These are phyloP conservation scores for Venturia oleaginea DNA, from an alignment of 2,329 filamentous ascomycete genomes.

Conservation along the genomic window DNA sequence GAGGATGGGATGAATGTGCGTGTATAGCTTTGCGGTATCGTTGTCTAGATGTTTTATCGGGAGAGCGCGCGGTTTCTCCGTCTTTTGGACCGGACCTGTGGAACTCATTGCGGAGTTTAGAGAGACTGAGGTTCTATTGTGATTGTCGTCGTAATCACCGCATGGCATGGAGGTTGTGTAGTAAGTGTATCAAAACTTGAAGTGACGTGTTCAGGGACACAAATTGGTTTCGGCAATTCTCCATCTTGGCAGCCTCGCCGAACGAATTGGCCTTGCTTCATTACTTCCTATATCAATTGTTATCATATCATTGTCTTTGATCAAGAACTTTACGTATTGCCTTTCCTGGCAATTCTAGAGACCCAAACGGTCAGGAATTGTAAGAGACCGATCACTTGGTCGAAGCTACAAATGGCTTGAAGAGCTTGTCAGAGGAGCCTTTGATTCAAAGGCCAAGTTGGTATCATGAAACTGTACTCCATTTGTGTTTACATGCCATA, in stretches of 20 bases:
- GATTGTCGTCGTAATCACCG: background rate
- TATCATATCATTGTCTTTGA: too few species aligned
- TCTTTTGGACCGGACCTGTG: background rate
- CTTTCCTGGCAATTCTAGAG: too few species aligned
- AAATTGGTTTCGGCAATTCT: background rate
- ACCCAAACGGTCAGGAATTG: too few species aligned
- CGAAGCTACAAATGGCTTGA: too few species aligned
- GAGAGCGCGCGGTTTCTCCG: background rate
- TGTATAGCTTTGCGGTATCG: slow-evolving; percentile 44
- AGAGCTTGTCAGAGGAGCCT: too few species aligned
- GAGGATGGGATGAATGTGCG: slow-evolving; percentile 58
- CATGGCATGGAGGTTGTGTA: background rate
- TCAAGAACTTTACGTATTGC: too few species aligned
- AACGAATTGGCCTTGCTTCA: too few species aligned
- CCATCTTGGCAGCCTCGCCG: background rate
- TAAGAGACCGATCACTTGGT: too few species aligned
- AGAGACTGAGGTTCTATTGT: background rate
- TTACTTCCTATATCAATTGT: too few species aligned
- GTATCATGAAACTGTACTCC: background rate
- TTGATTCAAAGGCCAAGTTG: background rate
- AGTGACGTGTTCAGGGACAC: background rate
- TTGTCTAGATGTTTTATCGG: slow-evolving; percentile 41
- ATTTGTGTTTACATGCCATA: background rate
- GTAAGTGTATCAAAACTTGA: background rate
- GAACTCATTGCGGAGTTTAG: background rate